Percentiles rank a stretch among this genome's conserved stretches.
These are phyloP conservation scores for Tilletia walkeri DNA, from an alignment of 1,284 basidiomycete species.

Conservation along the genomic window DNA sequence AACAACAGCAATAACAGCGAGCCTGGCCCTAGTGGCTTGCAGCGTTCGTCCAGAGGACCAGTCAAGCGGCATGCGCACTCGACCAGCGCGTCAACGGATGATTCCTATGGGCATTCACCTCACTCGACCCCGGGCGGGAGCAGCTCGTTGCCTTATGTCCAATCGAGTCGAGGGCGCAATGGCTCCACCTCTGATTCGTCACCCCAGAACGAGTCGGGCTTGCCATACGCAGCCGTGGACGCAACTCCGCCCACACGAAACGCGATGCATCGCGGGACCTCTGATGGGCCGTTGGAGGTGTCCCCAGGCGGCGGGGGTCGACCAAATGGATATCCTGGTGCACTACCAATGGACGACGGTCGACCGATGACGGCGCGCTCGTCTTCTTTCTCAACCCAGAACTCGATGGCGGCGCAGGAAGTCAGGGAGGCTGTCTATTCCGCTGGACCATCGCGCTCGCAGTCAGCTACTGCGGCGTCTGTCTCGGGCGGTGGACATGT, in stretches of 20 bases:
- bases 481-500: background rate
- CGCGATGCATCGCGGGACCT: background rate
- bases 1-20: background rate
- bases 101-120: background rate
- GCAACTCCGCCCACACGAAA: no score
- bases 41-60: background rate
- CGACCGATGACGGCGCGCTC: background rate
- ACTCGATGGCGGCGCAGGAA: background rate
- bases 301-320: background rate
- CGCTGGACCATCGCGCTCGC: conserved; percentile 5
- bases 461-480: conserved; percentile 4
- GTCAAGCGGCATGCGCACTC: conserved; percentile 14
- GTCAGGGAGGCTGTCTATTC: background rate
- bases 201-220: background rate
- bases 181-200: background rate
- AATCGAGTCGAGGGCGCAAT: background rate
- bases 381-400: conserved; percentile 9
- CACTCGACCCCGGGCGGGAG: background rate
- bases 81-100: conserved; percentile 6
- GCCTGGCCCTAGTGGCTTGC: background rate
- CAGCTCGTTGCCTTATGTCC: conserved; percentile 9
- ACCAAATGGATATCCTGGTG: background rate
- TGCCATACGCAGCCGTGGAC: background rate
- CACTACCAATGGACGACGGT: background rate
- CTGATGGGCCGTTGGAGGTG: background rate